phyloP scores from a whole-genome alignment of 1,284 basidiomycete species.

The Malassezia equina region DNA sequence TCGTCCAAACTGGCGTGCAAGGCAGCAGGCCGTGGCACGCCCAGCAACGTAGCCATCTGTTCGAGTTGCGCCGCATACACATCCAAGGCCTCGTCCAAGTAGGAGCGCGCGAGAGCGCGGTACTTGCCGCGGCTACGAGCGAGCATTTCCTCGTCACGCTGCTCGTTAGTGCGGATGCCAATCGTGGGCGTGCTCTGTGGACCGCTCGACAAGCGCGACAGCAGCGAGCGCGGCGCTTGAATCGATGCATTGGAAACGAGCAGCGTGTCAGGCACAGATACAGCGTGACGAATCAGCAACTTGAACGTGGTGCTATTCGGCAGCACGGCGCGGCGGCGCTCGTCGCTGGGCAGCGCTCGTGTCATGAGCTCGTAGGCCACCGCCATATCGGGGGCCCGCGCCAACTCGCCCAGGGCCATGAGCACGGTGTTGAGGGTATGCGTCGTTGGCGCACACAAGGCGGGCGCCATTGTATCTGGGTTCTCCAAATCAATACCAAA shows the following conservation, averaged over 20 bases:
- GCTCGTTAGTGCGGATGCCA: slow-evolving; percentile 21
- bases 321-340: neutral
- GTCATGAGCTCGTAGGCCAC: slow-evolving; percentile 37
- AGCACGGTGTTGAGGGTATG: slow-evolving; percentile 43
- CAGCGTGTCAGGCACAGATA: slow-evolving; percentile 28
- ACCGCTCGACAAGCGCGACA: neutral
- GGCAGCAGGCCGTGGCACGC: slow-evolving; percentile 11
- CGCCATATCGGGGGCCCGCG: slow-evolving; percentile 38
- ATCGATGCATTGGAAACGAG: slow-evolving; percentile 23
- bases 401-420: slow-evolving; percentile 44
- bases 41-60: slow-evolving; percentile 19
- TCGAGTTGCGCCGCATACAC: slow-evolving; percentile 6
- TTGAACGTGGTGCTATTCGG: slow-evolving; percentile 39
- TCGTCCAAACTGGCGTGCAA: slow-evolving; percentile 15
- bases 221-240: slow-evolving; percentile 1
- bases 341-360: slow-evolving; percentile 21
- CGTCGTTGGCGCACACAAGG: slow-evolving; percentile 18
- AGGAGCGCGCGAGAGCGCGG: slow-evolving; percentile 12
- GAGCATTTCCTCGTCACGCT: slow-evolving; percentile 21
- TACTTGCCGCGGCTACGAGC: slow-evolving; percentile 22
- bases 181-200: slow-evolving; percentile 1
- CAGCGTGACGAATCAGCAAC: slow-evolving; percentile 28
- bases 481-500: slow-evolving; percentile 36
- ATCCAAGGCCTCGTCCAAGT: slow-evolving; percentile 14
- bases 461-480: slow-evolving; percentile 19